Percentiles rank a stretch among this genome's conserved stretches.
These are phyloP conservation scores for Xylariaceae sp. DNA, from an alignment of 2,329 filamentous ascomycete genomes.

Conservation along the genomic window DNA sequence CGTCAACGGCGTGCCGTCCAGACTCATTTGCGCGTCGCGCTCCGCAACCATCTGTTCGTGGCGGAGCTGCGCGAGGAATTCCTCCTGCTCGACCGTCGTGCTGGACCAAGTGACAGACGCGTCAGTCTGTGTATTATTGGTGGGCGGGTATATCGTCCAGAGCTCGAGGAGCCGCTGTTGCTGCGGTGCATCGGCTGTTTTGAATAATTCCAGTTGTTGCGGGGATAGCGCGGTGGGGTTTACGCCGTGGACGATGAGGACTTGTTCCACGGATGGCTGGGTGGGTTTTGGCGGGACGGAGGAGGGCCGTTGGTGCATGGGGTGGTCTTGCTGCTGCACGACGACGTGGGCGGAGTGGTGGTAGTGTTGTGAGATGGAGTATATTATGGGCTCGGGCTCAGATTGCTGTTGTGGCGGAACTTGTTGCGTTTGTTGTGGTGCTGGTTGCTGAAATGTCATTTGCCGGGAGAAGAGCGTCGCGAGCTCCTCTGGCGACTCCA, in stretches of 20 bases:
- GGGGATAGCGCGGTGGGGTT: constrained; percentile 64
- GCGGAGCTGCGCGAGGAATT: constrained; percentile 54
- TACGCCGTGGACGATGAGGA: constrained; percentile 63
- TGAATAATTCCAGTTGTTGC: constrained; percentile 74
- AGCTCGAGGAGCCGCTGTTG: constrained; percentile 72
- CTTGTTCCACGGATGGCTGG: constrained; percentile 48
- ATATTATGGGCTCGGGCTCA: constrained; percentile 52
- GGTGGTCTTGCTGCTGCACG: constrained; percentile 38
- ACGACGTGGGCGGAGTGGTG: constrained; percentile 68
- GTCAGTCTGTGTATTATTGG: constrained; percentile 49
- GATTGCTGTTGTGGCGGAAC: constrained; percentile 27
- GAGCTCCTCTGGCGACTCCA: constrained; percentile 72
- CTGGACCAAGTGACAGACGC: constrained; percentile 48
- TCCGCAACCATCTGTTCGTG: constrained; percentile 49
- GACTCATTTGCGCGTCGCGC: constrained; percentile 45
- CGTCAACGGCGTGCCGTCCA: constrained; percentile 49
- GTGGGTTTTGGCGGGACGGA: constrained; percentile 47
- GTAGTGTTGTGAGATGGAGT: constrained; percentile 77
- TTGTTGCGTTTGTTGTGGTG: constrained; percentile 28
- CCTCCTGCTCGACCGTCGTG: constrained; percentile 53
- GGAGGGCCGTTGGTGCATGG: constrained; percentile 38
- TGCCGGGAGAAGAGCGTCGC: constrained; percentile 72
- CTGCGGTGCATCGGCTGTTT: constrained; percentile 66
- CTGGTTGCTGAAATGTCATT: constrained; percentile 55
- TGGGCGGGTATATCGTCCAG: constrained; percentile 76